A percentile compares a stretch with the other conserved stretches of the same genome.
These are phyloP conservation scores for Schrenkiella parvula DNA, from an alignment of 345 rosid genomes.

Conservation along the genomic window DNA sequence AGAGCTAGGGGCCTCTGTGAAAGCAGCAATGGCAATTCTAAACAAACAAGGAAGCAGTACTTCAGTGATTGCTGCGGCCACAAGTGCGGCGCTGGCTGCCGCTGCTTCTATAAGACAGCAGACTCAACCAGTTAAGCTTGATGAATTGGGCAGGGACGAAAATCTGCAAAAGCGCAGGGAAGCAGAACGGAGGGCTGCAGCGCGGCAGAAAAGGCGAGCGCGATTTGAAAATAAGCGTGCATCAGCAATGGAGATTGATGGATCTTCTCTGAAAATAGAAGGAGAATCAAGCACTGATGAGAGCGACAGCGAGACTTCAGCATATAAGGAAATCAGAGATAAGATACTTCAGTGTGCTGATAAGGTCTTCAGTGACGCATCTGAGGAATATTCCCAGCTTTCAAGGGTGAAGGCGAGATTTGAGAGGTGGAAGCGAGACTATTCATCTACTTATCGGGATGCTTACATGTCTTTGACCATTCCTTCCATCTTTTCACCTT, in stretches of 20 bases:
- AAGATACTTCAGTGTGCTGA: conserved; percentile 67
- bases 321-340: conserved; percentile 68
- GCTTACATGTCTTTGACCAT: conserved; percentile 85
- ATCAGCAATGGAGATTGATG: conserved; percentile 64
- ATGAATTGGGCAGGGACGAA: conserved; percentile 92
- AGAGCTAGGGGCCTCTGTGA: conserved; percentile 79
- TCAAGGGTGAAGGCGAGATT: conserved; percentile 70
- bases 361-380: conserved; percentile 80
- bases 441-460: conserved; percentile 69
- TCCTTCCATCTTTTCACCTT: conserved; percentile 91
- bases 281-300: conserved; percentile 98
- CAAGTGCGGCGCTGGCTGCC: conserved; percentile 77
- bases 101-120: conserved; percentile 56
- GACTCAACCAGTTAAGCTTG: conserved; percentile 63
- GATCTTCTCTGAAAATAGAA: conserved; percentile 61
- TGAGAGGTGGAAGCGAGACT: conserved; percentile 85
- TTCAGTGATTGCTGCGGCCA: conserved; percentile 59
- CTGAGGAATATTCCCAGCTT: conserved; percentile 89
- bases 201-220: conserved; percentile 68
- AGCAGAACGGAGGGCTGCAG: conserved; percentile 71
- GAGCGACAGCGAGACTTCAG: conserved; percentile 83
- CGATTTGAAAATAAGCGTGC: conserved; percentile 64
- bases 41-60: conserved; percentile 57
- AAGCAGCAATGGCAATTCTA: conserved; percentile 68
- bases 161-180: conserved; percentile 88